Evolutionary conservation across 2,329 filamentous ascomycete species (phyloP), one percentile per base, ranked within the genome.

Genomic region (Exophiala sp.): DNA sequence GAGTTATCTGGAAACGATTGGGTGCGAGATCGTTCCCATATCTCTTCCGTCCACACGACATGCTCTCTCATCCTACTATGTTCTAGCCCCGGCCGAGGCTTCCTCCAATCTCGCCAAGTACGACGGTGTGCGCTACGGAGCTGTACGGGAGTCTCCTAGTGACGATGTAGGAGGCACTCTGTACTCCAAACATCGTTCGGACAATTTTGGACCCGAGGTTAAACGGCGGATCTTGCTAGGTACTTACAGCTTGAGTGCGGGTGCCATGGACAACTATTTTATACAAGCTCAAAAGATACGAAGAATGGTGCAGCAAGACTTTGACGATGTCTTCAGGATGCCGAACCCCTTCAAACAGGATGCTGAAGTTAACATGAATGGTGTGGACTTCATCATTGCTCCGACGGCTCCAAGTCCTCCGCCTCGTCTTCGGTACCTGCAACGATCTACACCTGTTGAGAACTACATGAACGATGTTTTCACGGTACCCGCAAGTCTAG

Each of bases 21-120:
- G 90, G 9, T 86, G 88, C 55, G 81, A 77, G 0, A 75, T 97
- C 10, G 82, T 89, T 9, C 81, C 88, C 1, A 81, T 97, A 12
- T 89, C 87, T 2, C 78, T 99, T 3, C 91, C 92, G 0, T 83
- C 86, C 0, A 99, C 92, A 1, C 86, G 84, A 58, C 85, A 89
- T 62, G 92, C 94, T 0, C 81, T 99, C 0, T 89, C 91, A 16
- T 88, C 94, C 33, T 99, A 99, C 75, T 99, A 99, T 70, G 82
- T 99, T 52, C 84, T 99, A 52, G 95, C 94, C 0, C 90, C 94
- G 0, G 92, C 94, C 12, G 94, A 99, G 72, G 94, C 94, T 3
- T 90, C 90, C 1, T 97, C 92, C 12, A 99, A 99, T 65, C 82
- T 99, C 2, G 89, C 94, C 53, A 96, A 95, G 69, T 99, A 96